A percentile compares a stretch with the other conserved stretches of the same genome.
Evolutionary conservation across 23 red algal genomes (phyloP).

Genomic region (Gracilaria caudata): DNA sequence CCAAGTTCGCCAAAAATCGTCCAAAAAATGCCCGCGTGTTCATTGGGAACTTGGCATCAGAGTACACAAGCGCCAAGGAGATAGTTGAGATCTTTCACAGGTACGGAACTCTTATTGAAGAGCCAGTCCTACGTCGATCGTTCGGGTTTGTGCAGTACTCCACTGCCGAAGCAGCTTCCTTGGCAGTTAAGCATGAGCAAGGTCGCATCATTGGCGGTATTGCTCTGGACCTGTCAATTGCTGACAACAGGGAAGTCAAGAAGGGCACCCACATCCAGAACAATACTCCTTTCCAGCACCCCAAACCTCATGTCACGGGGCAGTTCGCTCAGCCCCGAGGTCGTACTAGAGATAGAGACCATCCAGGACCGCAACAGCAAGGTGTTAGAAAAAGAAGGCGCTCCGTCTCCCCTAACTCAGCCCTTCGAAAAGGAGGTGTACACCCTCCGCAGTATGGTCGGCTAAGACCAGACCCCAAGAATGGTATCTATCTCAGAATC

Average conservation of each 20-base stretch:
- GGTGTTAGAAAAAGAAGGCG: conserved; percentile 61
- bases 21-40: conserved; percentile 87
- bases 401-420: conserved; percentile 60
- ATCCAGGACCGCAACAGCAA: conserved; percentile 1
- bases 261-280: conserved; percentile 54
- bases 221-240: conserved; percentile 84
- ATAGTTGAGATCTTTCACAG: conserved; percentile 88
- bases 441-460: conserved; percentile 69
- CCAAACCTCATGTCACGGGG: conserved; percentile 15
- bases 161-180: conserved; percentile 67
- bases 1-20: conserved; percentile 61
- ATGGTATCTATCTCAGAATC: conserved; percentile 80
- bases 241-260: conserved; percentile 83
- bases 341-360: conserved; percentile 43
- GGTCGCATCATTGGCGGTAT: conserved; percentile 84
- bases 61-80: conserved; percentile 71
- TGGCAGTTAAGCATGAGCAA: conserved; percentile 85
- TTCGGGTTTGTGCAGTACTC: conserved; percentile 97
- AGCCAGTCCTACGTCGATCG: conserved; percentile 86
- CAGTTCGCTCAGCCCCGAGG: conserved; percentile 34
- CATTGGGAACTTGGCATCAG: conserved; percentile 95
- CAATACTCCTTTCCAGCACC: conserved; percentile 65
- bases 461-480: conserved; percentile 61
- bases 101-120: conserved; percentile 92
- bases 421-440: conserved; percentile 55